These are phyloP conservation scores for Hypoxylon sp. DNA, from an alignment of 2,329 filamentous ascomycete species.

Conservation along the genomic window DNA sequence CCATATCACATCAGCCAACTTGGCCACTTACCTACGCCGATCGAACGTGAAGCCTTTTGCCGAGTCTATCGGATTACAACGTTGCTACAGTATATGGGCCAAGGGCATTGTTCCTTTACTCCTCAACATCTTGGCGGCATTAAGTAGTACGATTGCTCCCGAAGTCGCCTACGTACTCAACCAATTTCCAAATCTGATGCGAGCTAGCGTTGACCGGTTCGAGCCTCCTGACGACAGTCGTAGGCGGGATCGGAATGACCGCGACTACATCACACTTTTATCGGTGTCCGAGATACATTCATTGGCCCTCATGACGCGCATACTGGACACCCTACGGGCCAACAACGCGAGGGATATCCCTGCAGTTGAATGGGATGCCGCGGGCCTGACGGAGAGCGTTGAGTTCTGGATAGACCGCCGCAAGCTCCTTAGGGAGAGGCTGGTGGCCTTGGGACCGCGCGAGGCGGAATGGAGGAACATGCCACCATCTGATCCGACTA, in stretches of 20 bases:
- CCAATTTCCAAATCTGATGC: constrained; percentile 85
- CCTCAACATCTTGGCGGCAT: constrained; percentile 86
- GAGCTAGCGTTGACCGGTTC: constrained; percentile 79
- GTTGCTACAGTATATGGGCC: constrained; percentile 91
- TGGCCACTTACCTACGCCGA: constrained; percentile 83
- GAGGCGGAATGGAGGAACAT: constrained; percentile 74
- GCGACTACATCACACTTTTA: constrained; percentile 76
- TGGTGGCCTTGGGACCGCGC: constrained; percentile 79
- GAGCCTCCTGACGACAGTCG: constrained; percentile 71
- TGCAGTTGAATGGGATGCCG: constrained; percentile 80
- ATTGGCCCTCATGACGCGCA: constrained; percentile 80
- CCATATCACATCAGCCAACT: constrained; percentile 82
- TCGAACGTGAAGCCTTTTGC: constrained; percentile 83
- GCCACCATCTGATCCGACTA: constrained; percentile 52
- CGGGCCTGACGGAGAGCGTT: constrained; percentile 81
- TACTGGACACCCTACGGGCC: constrained; percentile 76
- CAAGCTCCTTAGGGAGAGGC: constrained; percentile 77
- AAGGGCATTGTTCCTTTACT: constrained; percentile 89
- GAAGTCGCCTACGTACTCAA: constrained; percentile 92
- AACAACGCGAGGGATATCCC: constrained; percentile 81
- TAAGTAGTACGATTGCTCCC: constrained; percentile 84
- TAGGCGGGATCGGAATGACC: constrained; percentile 64
- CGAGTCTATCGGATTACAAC: constrained; percentile 74
- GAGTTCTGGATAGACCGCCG: constrained; percentile 83
- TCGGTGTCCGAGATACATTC: constrained; percentile 84